phyloP scores from a whole-genome alignment of 352 stramenopile genomes.

The Plasmopara viticola region DNA sequence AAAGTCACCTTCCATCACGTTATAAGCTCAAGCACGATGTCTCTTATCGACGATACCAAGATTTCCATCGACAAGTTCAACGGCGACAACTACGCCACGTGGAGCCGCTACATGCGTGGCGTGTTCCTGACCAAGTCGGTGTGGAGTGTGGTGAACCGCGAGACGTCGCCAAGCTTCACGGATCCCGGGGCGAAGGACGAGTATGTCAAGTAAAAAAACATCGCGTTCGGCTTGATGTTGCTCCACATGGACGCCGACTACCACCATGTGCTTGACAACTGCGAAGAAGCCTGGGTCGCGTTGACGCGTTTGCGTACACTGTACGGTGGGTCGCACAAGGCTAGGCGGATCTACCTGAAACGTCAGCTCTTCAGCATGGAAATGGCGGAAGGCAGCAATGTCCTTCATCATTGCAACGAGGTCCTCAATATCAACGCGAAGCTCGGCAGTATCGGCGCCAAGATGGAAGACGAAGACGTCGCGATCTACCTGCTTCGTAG shows the following conservation, averaged over 20 bases:
- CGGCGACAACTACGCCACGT: neutral
- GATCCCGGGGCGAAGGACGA: too few species aligned
- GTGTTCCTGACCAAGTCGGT: neutral
- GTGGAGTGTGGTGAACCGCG: neutral
- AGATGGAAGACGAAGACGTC: neutral
- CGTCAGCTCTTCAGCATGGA: neutral
- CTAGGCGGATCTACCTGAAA: neutral
- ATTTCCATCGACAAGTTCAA: neutral
- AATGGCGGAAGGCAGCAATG: neutral
- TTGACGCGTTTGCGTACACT: neutral
- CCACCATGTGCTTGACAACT: too few species aligned
- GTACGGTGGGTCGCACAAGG: neutral
- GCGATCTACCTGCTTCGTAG: slow-evolving; percentile 1
- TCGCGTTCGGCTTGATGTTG: neutral
- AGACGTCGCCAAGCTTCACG: too few species aligned
- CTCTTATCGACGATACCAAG: neutral
- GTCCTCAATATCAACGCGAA: neutral
- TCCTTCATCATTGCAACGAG: slow-evolving; percentile 5
- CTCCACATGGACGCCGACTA: too few species aligned
- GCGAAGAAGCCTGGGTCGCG: neutral
- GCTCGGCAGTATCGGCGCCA: slow-evolving; percentile 1
- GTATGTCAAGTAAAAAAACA: too few species aligned
- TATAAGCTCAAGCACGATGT: neutral
- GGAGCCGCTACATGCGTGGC: neutral
- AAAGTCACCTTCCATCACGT: neutral